Evolutionary conservation across 495 filamentous ascomycete species (phyloP), one percentile per base, ranked within the genome.

Genomic region (Tuber magnatum): DNA sequence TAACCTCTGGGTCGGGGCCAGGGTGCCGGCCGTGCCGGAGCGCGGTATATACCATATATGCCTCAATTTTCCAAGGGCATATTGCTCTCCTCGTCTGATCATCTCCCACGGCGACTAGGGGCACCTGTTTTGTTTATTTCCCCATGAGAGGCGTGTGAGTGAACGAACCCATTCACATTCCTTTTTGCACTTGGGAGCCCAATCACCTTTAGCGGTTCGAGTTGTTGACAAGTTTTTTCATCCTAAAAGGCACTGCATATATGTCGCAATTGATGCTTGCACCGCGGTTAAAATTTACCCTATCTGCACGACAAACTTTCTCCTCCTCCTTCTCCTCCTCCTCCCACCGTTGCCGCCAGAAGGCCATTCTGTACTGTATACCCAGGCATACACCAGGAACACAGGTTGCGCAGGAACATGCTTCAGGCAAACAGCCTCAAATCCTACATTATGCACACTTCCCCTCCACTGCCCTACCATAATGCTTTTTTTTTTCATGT

Each of bases 401-500:
- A 65, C 56, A 35, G 56, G 28, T 35, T 35, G 28, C 28, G 28
- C 56, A 65, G 56, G 56, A 65, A 65, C 56, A 65, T 65, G 56
- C 56, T 65, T 18, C 56, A 35, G 56, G 28, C 12, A 32, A 65
- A 32, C 56, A 65, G 56, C 56, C 56, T 65, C 56, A 65, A 65
- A 65, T 65, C 14, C 56, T 65, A 65, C 56, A 65, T 65, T 65
- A 65, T 65, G 56, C 56, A 65, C 56, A 35, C 14, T 35, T 28
- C 56, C 51, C 51, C 56, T 65, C 56, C 56, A 16, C 28, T 65
- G 56, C 28, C 12, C 28, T 65, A 65, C 56, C 56, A 65, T 65
- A 35, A 65, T 65, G 56, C 56, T 65, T 65, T 65, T 65, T 65
- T 6, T 8, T 1, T 16, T 28, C 12, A 35, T 65, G 3, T n/a